Conservation (phyloP, 139 green algal species). For the Chlorella sp. region DNA sequence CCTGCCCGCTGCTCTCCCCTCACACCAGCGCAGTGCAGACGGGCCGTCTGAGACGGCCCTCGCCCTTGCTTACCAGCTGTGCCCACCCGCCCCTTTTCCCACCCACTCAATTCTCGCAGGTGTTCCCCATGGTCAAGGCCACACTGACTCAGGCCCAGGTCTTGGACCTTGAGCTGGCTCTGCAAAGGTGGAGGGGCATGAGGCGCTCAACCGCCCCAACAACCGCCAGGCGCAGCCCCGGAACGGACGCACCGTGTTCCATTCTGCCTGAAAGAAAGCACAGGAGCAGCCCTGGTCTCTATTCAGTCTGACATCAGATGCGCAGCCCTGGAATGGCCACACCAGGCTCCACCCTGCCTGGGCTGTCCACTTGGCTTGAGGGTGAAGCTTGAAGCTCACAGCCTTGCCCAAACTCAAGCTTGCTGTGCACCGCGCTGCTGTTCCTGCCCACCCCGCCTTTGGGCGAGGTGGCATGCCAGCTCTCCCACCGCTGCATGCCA, state of each 20-base stretch:
- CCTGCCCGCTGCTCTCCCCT: background rate
- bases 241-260: conserved; percentile 19
- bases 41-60: too few species aligned
- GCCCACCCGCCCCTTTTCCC: background rate
- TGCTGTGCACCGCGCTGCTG: too few species aligned
- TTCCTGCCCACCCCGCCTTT: too few species aligned
- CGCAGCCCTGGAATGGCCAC: background rate
- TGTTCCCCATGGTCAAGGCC: conserved; percentile 6
- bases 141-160: conserved; percentile 20
- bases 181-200: background rate
- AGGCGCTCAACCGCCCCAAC: conserved; percentile 15
- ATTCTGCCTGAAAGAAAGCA: background rate
- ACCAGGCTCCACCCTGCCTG: too few species aligned
- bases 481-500: too few species aligned
- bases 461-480: too few species aligned
- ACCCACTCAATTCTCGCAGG: background rate
- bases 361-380: too few species aligned
- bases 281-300: background rate
- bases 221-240: conserved; percentile 1
- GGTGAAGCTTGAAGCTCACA: too few species aligned
- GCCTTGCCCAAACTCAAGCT: too few species aligned
- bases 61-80: background rate
- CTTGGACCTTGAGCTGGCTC: background rate
- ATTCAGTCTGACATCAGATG: background rate
- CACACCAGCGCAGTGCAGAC: background rate